Evolutionary conservation across 2,329 filamentous ascomycete genomes (phyloP).

Genomic region (Fusarium pininemorale): DNA sequence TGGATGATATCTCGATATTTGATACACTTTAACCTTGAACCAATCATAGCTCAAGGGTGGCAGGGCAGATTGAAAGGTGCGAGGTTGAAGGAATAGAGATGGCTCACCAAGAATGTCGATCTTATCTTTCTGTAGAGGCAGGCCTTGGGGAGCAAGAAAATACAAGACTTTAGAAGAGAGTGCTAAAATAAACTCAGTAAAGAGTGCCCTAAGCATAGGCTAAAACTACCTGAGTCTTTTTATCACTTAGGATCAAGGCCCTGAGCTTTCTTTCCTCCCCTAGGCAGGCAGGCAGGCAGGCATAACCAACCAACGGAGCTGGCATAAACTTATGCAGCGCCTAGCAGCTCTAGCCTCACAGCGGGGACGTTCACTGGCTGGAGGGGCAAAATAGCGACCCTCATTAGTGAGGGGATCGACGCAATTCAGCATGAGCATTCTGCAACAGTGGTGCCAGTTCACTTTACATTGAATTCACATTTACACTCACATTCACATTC

Average conservation of each 20-base stretch:
- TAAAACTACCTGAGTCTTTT: too few species aligned
- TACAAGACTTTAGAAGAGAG: too few species aligned
- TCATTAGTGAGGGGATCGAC: constrained; percentile 41
- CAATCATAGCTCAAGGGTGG: constrained; percentile 32
- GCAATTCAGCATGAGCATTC: constrained; percentile 16
- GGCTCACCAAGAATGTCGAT: constrained; percentile 36
- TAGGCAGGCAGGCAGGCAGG: neutral
- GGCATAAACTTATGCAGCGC: constrained; percentile 34
- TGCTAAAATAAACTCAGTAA: too few species aligned
- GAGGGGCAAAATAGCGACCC: constrained; percentile 9
- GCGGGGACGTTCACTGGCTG: constrained; percentile 34
- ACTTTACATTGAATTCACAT: constrained; percentile 4
- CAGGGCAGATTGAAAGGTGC: neutral
- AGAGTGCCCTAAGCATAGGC: too few species aligned
- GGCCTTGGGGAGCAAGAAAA: too few species aligned
- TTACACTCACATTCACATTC: neutral
- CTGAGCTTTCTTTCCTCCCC: too few species aligned
- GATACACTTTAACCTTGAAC: constrained; percentile 14
- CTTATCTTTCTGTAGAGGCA: constrained; percentile 20
- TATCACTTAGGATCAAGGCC: too few species aligned
- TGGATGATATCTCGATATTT: constrained; percentile 21
- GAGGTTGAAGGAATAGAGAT: constrained; percentile 19
- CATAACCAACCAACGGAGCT: constrained; percentile 5
- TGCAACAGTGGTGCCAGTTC: constrained; percentile 45
- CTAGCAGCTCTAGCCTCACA: constrained; percentile 33